These are phyloP conservation scores for Aureobasidium sp. DNA, from an alignment of 2,329 filamentous ascomycete genomes.

Conservation along the genomic window DNA sequence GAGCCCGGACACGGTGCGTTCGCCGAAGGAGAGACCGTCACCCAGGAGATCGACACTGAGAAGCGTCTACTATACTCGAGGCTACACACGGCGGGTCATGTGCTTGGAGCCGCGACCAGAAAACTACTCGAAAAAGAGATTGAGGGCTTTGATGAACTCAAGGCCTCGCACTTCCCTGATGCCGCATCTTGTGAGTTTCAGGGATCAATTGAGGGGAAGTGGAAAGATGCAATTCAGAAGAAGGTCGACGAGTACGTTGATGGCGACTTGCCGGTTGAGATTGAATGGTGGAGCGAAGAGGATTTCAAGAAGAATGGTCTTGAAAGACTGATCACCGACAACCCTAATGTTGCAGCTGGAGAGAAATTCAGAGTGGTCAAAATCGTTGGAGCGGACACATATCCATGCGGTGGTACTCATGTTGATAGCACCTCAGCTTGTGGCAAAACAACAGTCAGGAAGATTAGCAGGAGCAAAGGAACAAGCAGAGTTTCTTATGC, in stretches of 20 bases:
- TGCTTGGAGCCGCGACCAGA: slow-evolving; percentile 55
- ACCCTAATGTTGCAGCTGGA: slow-evolving; percentile 29
- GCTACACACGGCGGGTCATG: slow-evolving; percentile 67
- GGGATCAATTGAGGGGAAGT: slow-evolving; percentile 58
- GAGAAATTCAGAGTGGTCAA: slow-evolving; percentile 60
- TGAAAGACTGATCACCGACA: slow-evolving; percentile 43
- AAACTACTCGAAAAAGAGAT: slow-evolving; percentile 31
- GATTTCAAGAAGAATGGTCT: slow-evolving; percentile 51
- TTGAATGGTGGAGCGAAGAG: slow-evolving; percentile 61
- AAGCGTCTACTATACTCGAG: slow-evolving; percentile 59
- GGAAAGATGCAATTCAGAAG: slow-evolving; percentile 56
- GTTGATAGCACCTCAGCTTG: slow-evolving; percentile 54
- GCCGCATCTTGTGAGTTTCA: slow-evolving; percentile 61
- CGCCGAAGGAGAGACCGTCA: slow-evolving; percentile 28
- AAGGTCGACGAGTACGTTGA: slow-evolving; percentile 54
- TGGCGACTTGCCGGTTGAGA: slow-evolving; percentile 51
- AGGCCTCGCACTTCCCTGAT: slow-evolving; percentile 65
- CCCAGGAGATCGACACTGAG: slow-evolving; percentile 53
- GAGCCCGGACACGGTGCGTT: slow-evolving; percentile 8
- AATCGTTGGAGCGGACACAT: slow-evolving; percentile 61
- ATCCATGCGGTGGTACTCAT: slow-evolving; percentile 72
- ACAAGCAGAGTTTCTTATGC: slow-evolving; percentile 46
- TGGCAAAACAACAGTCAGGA: slow-evolving; percentile 57
- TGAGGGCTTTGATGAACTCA: slow-evolving; percentile 55
- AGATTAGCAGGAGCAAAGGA: slow-evolving; percentile 60